phyloP scores from a whole-genome alignment of 345 rosid species.

The Moringa oleifera region DNA sequence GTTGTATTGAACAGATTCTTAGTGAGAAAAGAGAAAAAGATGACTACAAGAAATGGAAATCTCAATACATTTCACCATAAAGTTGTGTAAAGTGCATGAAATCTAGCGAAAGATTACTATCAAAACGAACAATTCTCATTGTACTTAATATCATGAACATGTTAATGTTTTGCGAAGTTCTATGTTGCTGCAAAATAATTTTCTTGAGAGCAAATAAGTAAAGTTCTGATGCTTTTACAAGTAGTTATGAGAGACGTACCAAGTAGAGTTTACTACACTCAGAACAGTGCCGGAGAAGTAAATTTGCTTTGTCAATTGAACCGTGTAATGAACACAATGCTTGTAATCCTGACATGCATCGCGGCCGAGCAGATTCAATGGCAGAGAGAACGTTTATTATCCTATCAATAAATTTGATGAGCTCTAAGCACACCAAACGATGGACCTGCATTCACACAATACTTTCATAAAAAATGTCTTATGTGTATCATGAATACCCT shows the following conservation, averaged over 20 bases:
- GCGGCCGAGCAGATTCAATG: conserved; percentile 35
- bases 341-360: conserved; percentile 23
- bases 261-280: conserved; percentile 41
- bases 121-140: too few species aligned
- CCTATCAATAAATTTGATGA: conserved; percentile 20
- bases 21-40: background rate
- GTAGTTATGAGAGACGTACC: conserved; percentile 16
- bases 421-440: conserved; percentile 34
- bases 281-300: conserved; percentile 33
- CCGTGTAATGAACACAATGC: conserved; percentile 24
- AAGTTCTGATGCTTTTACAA: too few species aligned
- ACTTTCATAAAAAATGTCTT: background rate
- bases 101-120: too few species aligned
- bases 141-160: too few species aligned
- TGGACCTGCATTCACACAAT: conserved; percentile 31
- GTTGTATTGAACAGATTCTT: too few species aligned
- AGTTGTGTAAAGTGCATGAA: too few species aligned
- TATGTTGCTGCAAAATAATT: too few species aligned
- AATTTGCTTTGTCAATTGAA: conserved; percentile 28
- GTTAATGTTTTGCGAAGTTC: too few species aligned
- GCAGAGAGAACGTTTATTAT: conserved; percentile 20
- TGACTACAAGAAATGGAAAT: background rate
- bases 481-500: too few species aligned
- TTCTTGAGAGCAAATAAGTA: too few species aligned
- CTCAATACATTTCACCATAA: too few species aligned